Base-by-base conservation (phyloP, 1,284 basidiomycete genomes). In the Apiotrichum gracile region DNA sequence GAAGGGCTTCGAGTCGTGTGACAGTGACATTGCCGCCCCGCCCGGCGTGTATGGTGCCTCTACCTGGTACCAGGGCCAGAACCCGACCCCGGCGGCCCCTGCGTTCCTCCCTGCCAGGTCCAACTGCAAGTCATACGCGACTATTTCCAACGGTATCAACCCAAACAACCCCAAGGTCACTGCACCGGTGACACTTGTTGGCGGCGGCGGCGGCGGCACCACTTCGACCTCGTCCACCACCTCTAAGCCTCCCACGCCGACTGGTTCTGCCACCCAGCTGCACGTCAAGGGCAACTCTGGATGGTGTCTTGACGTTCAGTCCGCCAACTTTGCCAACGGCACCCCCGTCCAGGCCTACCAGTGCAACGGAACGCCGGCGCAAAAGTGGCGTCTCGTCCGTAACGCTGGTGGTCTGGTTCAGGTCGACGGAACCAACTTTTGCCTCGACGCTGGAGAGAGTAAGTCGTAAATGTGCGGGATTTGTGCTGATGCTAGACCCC, bases 1-100 rank as follows among this genome's bases (percentile, higher is more conserved):
- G 64, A 64, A 68, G 65, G 67, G 67, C n/a, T 76, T 75, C 63
- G 73, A 73, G 42, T 63, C 63, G 42, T 76, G 75, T 53, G 73
- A 75, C 38, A 67, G 64, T 49, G 75, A 75, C 55, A 53, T 72
- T 31, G 75, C 74, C 40, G 73, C 67, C 57, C 65, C 74, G 19
- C 75, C 75, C 9, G 75, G 75, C 49, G 47, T 71, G 53, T 75
- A 75, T 67, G n/a, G 67, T 47, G 54, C 55, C 41, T 73, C 70
- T 7, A 76, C 74, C 42, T 76, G 72, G 60, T 63, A 69, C 52
- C 74, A 75, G 64, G 69, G 69, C 26, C 61, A 68, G 58, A 60
- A 63, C 33, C 63, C 66, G 31, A 72, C 70, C 19, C 70, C n/a
- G n/a, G n/a, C n/a, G n/a, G n/a, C n/a, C n/a, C n/a, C n/a, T n/a